These are phyloP conservation scores for Arabidopsis suecica DNA, from an alignment of 345 rosid genomes.

Conservation along the genomic window DNA sequence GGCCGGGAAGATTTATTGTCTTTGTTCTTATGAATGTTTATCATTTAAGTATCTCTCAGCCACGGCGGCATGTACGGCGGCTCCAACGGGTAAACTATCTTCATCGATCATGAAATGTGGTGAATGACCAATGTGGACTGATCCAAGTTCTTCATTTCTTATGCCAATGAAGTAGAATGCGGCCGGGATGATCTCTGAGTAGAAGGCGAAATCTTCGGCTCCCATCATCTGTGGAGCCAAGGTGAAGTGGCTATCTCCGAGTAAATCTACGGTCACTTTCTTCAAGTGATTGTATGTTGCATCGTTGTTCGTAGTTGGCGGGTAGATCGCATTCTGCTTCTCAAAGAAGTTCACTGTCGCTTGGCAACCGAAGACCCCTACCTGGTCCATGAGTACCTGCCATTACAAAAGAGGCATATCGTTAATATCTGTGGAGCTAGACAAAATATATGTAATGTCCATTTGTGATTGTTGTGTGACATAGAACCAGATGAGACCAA, in stretches of 20 bases:
- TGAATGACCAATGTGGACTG: conserved; percentile 72
- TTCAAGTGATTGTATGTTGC: conserved; percentile 71
- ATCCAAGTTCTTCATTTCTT: conserved; percentile 75
- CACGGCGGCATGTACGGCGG: conserved; percentile 75
- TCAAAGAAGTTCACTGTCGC: conserved; percentile 78
- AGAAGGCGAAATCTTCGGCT: conserved; percentile 91
- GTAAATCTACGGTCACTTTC: conserved; percentile 63
- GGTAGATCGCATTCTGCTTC: conserved; percentile 64
- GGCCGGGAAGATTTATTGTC: neutral
- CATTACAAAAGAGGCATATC: neutral
- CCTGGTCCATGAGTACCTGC: conserved; percentile 82
- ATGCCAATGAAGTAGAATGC: conserved; percentile 87
- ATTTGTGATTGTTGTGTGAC: neutral
- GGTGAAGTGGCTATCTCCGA: conserved; percentile 62
- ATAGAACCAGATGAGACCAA: neutral
- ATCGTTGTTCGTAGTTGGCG: conserved; percentile 71
- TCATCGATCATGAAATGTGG: conserved; percentile 90
- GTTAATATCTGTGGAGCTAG: neutral
- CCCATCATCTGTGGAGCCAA: conserved; percentile 86
- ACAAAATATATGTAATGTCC: neutral
- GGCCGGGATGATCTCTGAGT: conserved; percentile 68
- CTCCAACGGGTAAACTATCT: conserved; percentile 80
- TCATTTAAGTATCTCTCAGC: conserved; percentile 83
- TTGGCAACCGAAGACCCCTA: conserved; percentile 66
- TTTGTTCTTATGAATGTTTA: conserved; percentile 20